Base-by-base conservation (phyloP, 805 yeast species). In the Ogataea saltuana region DNA sequence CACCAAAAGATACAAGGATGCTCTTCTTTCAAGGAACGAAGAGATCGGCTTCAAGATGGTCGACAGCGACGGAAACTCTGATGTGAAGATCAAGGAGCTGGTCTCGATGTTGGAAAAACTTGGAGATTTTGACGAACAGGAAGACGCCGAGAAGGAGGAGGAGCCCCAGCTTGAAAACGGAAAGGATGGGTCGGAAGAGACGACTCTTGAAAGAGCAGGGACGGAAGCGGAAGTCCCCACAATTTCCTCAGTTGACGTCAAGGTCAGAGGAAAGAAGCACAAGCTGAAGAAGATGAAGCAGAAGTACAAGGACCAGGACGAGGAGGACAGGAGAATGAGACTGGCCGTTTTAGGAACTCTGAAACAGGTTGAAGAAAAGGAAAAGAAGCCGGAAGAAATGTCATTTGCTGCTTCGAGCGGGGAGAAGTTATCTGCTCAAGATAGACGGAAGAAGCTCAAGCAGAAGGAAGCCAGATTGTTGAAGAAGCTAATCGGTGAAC, bases 281-380 rank as follows among this genome's bases (percentile, higher is more conserved):
- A 89, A 89, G 59, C 58, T 85, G 64, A 88, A 85, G 70, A 89
- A 87, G 58, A 85, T 88, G 43, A 83, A 83, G 30, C 73, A 77
- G 47, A 91, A 90, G 58, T 91, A 91, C 58, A 88, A 82, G 3
- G 89, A 85, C 46, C 98, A 91, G 65, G 98, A 91, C 60, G 97
- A 88, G 40, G 93, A 86, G 44, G 98, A 91, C 55, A 76, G 89
- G 43, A 56, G 65, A 34, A 55, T 83, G 44, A 74, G 95, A 51
- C 80, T 91, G 85, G 80, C 84, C 45, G 86, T 85, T 2, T 67
- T 91, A 31, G 98, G 98, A 4, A 86, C 96, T 0, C 69, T 87
- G 57, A 88, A 88, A 51, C 81, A 78, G 49, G 67, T 66, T 4
- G 69, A 74, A 38, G 38, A 50, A 19, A 31, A 31, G 7, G 39